Conservation (phyloP, 129 eudicot genomes). For the Saussurea involucrata region DNA sequence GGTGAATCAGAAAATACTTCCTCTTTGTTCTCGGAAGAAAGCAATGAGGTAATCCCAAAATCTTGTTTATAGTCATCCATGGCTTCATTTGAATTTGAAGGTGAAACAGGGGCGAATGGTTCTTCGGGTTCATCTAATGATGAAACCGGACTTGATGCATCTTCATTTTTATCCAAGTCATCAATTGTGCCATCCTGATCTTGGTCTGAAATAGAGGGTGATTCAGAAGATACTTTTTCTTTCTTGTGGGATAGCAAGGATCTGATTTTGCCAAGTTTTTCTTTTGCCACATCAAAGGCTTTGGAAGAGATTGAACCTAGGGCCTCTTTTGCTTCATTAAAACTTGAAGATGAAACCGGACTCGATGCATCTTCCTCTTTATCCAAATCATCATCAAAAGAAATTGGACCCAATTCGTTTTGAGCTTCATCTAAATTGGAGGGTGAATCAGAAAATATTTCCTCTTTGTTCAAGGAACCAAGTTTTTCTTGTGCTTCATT, state of each 20-base stretch:
- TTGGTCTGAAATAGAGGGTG: background rate
- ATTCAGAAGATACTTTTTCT: constrained; percentile 6
- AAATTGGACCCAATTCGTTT: background rate
- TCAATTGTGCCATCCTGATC: background rate
- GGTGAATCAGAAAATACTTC: background rate
- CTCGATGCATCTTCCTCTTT: background rate
- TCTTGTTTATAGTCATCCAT: too few species aligned
- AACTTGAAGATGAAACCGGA: background rate
- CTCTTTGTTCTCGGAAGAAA: background rate
- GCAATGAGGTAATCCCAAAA: background rate
- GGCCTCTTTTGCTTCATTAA: background rate
- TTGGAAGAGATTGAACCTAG: background rate
- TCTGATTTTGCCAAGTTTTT: too few species aligned
- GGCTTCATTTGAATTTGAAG: too few species aligned
- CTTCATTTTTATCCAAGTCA: background rate
- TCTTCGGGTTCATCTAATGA: background rate
- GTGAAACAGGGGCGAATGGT: background rate
- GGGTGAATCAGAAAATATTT: background rate
- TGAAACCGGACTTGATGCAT: background rate
- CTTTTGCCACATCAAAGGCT: constrained; percentile 4
- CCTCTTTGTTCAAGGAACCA: background rate
- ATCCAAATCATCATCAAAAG: background rate
- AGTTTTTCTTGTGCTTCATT: background rate
- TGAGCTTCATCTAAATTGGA: background rate
- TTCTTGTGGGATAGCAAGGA: constrained; percentile 5